A percentile compares a stretch with the other conserved stretches of the same genome.
Evolutionary conservation across 2,329 filamentous ascomycete species (phyloP).

Genomic region (Talaromyces atroroseus): DNA sequence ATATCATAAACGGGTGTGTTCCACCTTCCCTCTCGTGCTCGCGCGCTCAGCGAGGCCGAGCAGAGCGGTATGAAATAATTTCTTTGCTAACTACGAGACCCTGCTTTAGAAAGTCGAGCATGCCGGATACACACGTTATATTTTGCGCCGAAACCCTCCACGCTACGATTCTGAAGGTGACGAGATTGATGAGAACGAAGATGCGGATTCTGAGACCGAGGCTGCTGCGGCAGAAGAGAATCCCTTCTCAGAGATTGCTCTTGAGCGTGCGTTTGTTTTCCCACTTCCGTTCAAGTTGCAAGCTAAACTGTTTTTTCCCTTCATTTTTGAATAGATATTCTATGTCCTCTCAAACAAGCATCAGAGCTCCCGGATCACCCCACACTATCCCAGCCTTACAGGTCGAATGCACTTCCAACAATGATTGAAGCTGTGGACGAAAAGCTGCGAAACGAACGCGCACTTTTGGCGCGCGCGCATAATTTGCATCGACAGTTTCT

Average conservation of each 20-base stretch:
- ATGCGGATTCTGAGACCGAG: slow-evolving; percentile 55
- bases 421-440: slow-evolving; percentile 53
- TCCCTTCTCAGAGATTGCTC: slow-evolving; percentile 53
- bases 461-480: slow-evolving; percentile 53
- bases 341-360: slow-evolving; percentile 58
- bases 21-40: background rate
- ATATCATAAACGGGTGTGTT: slow-evolving; percentile 51
- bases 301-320: background rate
- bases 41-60: background rate
- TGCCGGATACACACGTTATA: slow-evolving; percentile 56
- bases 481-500: slow-evolving; percentile 54
- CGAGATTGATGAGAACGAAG: slow-evolving; percentile 50
- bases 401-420: slow-evolving; percentile 53
- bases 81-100: background rate
- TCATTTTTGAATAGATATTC: slow-evolving; percentile 42
- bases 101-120: slow-evolving; percentile 52
- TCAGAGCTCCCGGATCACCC: slow-evolving; percentile 57
- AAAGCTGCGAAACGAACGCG: slow-evolving; percentile 54
- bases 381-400: slow-evolving; percentile 54
- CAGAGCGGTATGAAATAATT: background rate
- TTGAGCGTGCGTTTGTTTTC: slow-evolving; percentile 46
- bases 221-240: slow-evolving; percentile 56
- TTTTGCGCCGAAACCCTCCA: slow-evolving; percentile 54
- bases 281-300: background rate
- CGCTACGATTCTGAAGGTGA: slow-evolving; percentile 61